Percentiles rank a stretch among this genome's conserved stretches.
These are phyloP conservation scores for Mycena sanguinolenta DNA, from an alignment of 768 basidiomycete species.

Conservation along the genomic window DNA sequence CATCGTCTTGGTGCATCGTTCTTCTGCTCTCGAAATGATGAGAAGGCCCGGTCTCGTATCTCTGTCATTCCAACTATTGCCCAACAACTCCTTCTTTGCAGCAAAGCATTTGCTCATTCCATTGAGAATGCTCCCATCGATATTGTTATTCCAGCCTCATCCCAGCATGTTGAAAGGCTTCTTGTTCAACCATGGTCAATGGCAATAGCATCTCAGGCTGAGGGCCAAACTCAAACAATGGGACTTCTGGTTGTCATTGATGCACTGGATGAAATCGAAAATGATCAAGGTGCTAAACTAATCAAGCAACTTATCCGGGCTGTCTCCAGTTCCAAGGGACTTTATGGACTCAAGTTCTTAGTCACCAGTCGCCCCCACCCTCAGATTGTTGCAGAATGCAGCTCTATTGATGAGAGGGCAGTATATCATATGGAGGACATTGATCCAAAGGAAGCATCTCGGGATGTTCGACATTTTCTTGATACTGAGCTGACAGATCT, in stretches of 20 bases:
- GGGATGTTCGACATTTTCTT: background rate
- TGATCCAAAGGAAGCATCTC: background rate
- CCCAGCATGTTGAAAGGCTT: background rate
- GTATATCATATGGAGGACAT: background rate
- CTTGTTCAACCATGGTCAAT: background rate
- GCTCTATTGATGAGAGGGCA: background rate
- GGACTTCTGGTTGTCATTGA: background rate
- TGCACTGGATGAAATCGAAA: background rate
- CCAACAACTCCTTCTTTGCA: conserved; percentile 1
- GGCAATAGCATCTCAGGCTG: background rate
- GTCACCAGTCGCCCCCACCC: conserved; percentile 8
- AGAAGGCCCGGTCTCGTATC: background rate
- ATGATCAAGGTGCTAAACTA: background rate
- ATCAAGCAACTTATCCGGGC: background rate
- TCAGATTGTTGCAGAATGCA: too few species aligned
- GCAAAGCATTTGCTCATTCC: too few species aligned
- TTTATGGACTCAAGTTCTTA: background rate
- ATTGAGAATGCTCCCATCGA: background rate
- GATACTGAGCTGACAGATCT: background rate
- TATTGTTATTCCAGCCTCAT: background rate
- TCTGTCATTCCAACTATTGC: conserved; percentile 8
- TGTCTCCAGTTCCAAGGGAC: background rate
- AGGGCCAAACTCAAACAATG: background rate
- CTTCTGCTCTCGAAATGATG: conserved; percentile 12
- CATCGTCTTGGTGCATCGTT: background rate